Evolutionary conservation across 345 rosid genomes (phyloP), one percentile per base, ranked within the genome.

Genomic region (Raphanus sativus): DNA sequence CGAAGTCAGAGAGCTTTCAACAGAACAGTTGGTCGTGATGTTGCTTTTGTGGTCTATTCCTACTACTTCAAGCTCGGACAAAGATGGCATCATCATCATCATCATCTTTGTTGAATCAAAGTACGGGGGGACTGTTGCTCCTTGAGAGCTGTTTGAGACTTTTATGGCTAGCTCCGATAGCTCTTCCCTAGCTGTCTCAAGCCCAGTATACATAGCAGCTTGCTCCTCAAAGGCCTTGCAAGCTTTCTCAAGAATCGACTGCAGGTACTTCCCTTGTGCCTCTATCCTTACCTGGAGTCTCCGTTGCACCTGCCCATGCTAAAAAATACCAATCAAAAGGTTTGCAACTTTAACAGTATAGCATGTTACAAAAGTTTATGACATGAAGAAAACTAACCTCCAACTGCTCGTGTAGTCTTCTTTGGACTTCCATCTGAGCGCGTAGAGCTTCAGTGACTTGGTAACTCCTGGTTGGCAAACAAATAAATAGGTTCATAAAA

Each of bases 361-460:
- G 6, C 48, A 70, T 65, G 2, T 21, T 21, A 21, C 21, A 21
- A 21, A 21, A 21, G 21, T n/a, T n/a, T n/a, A 21, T 21, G 21
- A 21, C 21, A 21, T 12, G 69, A 70, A 65, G 45, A 64, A 68
- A 78, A 63, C 83, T 62, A 76, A 95, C 99, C 99, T 95, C 99
- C 69, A 95, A 85, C 83, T 95, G 97, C 81, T 95, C 99, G 48
- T 92, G 99, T 40, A 95, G 86, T 86, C 92, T 88, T 79, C 96
- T 81, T 75, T 95, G 99, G 81, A 95, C 98, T 92, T 95, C 99
- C 99, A 95, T 92, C 83, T 95, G 99, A 58, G 89, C 90, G 26
- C 97, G 85, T 75, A 95, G 82, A 81, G 99, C 99, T 84, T 95
- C 99, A 4, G 98, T 95, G 68, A 95, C 97, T 87, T 88, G 91